Percentiles rank a stretch among this genome's conserved stretches.
These are phyloP conservation scores for Solanum hybrid DNA, from an alignment of 305 asterid genomes.

Conservation along the genomic window DNA sequence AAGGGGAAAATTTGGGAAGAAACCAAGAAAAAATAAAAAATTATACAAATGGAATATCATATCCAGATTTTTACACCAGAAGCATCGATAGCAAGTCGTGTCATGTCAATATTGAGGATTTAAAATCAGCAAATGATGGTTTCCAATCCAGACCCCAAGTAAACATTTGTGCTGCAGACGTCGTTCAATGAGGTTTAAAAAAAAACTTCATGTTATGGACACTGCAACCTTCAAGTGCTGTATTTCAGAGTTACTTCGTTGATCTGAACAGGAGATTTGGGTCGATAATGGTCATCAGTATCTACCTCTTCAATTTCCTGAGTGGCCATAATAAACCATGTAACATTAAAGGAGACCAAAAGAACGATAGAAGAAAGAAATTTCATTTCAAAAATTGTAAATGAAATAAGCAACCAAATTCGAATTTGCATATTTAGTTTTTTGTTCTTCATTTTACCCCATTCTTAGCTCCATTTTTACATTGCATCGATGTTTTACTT, in stretches of 20 bases:
- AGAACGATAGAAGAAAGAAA: neutral
- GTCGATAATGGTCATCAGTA: constrained; percentile 90
- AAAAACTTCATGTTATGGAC: neutral
- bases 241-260: constrained; percentile 51
- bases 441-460: neutral
- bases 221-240: constrained; percentile 20
- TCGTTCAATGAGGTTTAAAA: neutral
- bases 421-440: neutral
- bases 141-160: neutral
- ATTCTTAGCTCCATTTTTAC: neutral
- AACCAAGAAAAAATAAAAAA: neutral
- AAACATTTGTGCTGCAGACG: neutral
- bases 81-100: neutral
- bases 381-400: neutral
- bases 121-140: constrained; percentile 3
- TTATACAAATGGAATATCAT: neutral
- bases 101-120: neutral
- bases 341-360: neutral
- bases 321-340: neutral
- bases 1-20: neutral
- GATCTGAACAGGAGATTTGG: constrained; percentile 75
- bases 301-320: constrained; percentile 96
- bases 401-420: neutral
- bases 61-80: neutral
- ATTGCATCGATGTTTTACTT: neutral